These are phyloP conservation scores for Mortierella sp. DNA, from an alignment of 371 early-diverging fungal genomes.

Conservation along the genomic window DNA sequence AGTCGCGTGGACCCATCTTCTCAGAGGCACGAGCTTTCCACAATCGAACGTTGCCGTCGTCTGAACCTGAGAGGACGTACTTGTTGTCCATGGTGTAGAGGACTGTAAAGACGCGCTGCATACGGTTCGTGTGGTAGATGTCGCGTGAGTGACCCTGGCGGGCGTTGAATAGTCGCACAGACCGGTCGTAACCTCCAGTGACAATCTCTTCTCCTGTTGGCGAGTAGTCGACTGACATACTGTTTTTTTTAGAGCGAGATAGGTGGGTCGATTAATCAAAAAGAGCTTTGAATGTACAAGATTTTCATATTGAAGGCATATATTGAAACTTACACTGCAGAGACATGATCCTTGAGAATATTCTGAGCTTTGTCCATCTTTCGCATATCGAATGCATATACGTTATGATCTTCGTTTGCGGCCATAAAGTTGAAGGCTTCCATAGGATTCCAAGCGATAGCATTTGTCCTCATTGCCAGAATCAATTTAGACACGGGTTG, in stretches of 20 bases:
- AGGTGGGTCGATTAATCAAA: too few relatives aligned
- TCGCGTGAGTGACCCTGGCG: constrained; percentile 91
- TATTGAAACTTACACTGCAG: constrained; percentile 83
- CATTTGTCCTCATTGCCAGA: constrained; percentile 84
- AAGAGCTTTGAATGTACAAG: too few relatives aligned
- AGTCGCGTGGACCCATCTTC: constrained; percentile 78
- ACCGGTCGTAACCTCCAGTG: constrained; percentile 96
- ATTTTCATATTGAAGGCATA: neutral
- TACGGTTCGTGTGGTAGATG: constrained; percentile 98
- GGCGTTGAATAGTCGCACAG: constrained; percentile 93
- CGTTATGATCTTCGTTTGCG: constrained; percentile 98
- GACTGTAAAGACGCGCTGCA: constrained; percentile 96
- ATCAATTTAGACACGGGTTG: constrained; percentile 70
- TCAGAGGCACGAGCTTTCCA: constrained; percentile 98
- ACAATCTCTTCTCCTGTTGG: constrained; percentile 98
- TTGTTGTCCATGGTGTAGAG: constrained; percentile 96
- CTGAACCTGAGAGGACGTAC: constrained; percentile 97
- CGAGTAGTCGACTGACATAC: constrained; percentile 95
- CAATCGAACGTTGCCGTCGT: constrained; percentile 98
- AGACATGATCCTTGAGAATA: constrained; percentile 96
- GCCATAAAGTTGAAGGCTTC: constrained; percentile 94
- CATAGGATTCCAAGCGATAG: constrained; percentile 98
- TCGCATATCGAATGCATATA: constrained; percentile 97
- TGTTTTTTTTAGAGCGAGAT: neutral
- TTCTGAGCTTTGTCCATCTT: constrained; percentile 87